Base-by-base conservation (phyloP, 2,329 filamentous ascomycete genomes). In the Neofusicoccum parvum region DNA sequence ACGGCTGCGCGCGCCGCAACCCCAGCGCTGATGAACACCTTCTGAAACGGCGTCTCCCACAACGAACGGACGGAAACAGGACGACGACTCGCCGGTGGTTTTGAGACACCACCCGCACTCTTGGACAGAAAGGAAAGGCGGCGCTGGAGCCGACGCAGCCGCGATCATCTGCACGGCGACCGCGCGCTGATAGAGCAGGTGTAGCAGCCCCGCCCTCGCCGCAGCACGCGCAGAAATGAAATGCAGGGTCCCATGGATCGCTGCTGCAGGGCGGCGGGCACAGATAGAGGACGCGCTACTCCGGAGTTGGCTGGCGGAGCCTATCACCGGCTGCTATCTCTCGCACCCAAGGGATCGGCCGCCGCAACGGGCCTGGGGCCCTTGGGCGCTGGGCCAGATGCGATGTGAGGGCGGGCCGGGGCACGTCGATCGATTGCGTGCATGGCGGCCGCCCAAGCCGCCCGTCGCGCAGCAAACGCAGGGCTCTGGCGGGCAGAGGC, bases 201-300 rank as follows among this genome's bases (percentile, higher is more conserved):
- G 53, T 32, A 17, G 41, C 48, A 27, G 1, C 27, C 41, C 54
- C 27, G 14, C 49, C 37, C 12, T 7, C 37, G 49, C 62, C 49
- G 62, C 62, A 64, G 62, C 49, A 64, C 49, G 62, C 62, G 62
- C 62, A 53, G 36, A 54, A 34, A 34, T 37, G 17, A 50, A 39
- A 64, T 64, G 62, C 62, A 64, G 62, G 62, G 62, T 64, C 62
- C 49, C 62, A 64, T 34, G 62, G 62, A 64, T 64, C 62, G 41
- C 36, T 49, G 20, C 49, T 64, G 48, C 62, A 64, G 59, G 37
- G 54, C 54, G 15, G 12, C 12, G 54, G 23, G 27, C 39, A 45
- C 39, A 46, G 56, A 39, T 46, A 48, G 37, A 37, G 56, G 56
- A 37, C 48, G 56, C 56, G 56, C 41, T 27, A 14, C 49, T 20